Conservation (phyloP, 768 basidiomycete species). For the Mycena chlorophos region DNA sequence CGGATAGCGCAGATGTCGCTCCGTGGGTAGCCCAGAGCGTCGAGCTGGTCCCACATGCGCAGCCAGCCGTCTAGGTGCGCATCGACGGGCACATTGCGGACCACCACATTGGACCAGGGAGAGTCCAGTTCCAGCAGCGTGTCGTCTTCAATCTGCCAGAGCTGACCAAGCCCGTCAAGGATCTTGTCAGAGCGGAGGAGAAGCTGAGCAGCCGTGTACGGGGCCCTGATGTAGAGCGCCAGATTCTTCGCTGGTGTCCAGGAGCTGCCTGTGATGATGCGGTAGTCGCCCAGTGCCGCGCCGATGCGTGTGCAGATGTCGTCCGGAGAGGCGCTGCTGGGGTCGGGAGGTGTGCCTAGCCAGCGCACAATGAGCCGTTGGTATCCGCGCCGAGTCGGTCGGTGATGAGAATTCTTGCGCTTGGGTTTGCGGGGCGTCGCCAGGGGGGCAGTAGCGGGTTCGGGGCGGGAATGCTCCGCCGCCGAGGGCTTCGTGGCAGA, state of each 20-base stretch:
- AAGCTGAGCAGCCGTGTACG: not conserved
- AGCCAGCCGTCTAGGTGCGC: not conserved
- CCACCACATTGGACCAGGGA: not conserved
- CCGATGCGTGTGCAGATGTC: not conserved
- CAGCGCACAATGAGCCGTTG: not conserved
- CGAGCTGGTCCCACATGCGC: not conserved
- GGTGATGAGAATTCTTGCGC: not conserved
- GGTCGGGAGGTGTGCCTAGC: not conserved
- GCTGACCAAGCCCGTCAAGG: not conserved
- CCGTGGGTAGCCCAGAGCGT: not conserved
- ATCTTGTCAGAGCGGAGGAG: not conserved
- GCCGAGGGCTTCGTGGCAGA: not conserved
- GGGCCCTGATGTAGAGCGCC: not conserved
- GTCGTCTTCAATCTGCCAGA: not conserved
- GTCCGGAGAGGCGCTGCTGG: not conserved
- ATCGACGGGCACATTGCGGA: not conserved
- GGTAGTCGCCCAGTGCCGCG: no score
- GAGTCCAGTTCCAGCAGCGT: not conserved
- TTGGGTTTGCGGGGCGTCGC: not conserved
- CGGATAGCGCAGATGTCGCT: not conserved
- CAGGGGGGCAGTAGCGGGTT: not conserved
- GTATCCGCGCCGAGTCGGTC: not conserved
- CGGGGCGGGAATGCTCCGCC: not conserved
- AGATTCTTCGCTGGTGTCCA: not conserved
- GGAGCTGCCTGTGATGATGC: not conserved